These are phyloP conservation scores for Brassica napus DNA, from an alignment of 345 rosid genomes.

Conservation along the genomic window DNA sequence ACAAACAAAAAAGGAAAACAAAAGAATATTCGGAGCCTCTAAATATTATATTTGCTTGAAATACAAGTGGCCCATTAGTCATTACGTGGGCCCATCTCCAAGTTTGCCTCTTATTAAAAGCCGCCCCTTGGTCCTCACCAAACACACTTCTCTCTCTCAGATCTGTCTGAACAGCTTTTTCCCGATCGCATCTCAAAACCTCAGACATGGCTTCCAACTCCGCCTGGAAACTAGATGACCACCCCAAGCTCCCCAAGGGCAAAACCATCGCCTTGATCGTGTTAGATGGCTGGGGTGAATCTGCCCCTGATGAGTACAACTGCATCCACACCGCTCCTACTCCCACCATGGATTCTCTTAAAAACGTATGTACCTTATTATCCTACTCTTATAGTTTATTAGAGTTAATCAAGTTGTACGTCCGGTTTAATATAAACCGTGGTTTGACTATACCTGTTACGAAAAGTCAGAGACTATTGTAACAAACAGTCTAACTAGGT, in stretches of 20 bases:
- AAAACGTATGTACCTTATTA: constrained; percentile 46
- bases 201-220: constrained; percentile 57
- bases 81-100: constrained; percentile 4
- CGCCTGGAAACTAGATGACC: constrained; percentile 73
- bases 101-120: constrained; percentile 25
- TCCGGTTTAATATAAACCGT: neutral
- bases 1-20: neutral
- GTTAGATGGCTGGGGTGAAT: constrained; percentile 98
- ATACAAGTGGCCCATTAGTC: constrained; percentile 35
- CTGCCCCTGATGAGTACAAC: constrained; percentile 73
- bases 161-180: constrained; percentile 15
- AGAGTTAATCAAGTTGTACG: neutral
- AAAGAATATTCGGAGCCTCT: constrained; percentile 29
- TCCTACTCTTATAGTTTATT: neutral
- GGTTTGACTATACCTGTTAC: neutral
- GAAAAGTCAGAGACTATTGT: neutral
- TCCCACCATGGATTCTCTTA: constrained; percentile 91
- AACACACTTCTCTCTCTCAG: constrained; percentile 2
- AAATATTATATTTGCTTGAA: constrained; percentile 5
- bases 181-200: constrained; percentile 33
- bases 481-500: neutral
- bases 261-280: constrained; percentile 78
- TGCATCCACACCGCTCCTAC: constrained; percentile 92
- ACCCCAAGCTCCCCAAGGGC: constrained; percentile 75
- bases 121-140: constrained; percentile 35